phyloP scores from a whole-genome alignment of 139 green algal genomes.

The Auxenochlorella pyrenoidosa region DNA sequence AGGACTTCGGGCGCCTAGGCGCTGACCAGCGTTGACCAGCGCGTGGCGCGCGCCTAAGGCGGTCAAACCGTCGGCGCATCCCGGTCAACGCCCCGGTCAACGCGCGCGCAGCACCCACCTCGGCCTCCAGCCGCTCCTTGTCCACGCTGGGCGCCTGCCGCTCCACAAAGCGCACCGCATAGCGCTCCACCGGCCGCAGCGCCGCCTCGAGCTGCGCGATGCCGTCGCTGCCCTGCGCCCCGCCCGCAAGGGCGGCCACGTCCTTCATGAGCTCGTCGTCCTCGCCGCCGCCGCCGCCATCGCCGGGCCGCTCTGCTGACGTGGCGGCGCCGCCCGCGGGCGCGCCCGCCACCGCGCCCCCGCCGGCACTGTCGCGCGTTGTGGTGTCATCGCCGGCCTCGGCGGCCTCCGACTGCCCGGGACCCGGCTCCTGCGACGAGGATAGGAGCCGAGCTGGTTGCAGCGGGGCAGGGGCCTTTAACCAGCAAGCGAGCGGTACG shows the following conservation, averaged over 20 bases:
- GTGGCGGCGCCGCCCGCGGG: neutral
- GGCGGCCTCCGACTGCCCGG: conserved; percentile 21
- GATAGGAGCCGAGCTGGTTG: neutral
- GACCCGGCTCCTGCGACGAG: conserved; percentile 8
- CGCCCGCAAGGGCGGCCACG: conserved; percentile 42
- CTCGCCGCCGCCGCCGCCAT: conserved; percentile 24
- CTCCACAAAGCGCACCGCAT: conserved; percentile 70
- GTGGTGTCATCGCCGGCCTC: conserved; percentile 41
- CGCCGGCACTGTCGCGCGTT: conserved; percentile 3
- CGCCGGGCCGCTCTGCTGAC: neutral
- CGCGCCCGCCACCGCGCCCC: neutral
- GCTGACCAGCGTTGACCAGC: too few species aligned
- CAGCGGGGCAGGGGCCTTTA: too few species aligned
- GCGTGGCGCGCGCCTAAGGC: too few species aligned
- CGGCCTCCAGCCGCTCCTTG: conserved; percentile 2
- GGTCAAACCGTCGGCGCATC: too few species aligned
- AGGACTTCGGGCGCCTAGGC: too few species aligned
- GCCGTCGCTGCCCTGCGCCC: conserved; percentile 29
- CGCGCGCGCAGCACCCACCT: neutral
- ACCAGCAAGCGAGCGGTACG: too few species aligned
- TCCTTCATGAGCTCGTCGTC: conserved; percentile 63
- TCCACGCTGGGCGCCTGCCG: conserved; percentile 29
- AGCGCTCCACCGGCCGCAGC: conserved; percentile 70
- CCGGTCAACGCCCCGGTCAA: neutral
- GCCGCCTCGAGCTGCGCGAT: conserved; percentile 48